These are phyloP conservation scores for Neocatenulostroma microsporum DNA, from an alignment of 2,329 filamentous ascomycete species.

Conservation along the genomic window DNA sequence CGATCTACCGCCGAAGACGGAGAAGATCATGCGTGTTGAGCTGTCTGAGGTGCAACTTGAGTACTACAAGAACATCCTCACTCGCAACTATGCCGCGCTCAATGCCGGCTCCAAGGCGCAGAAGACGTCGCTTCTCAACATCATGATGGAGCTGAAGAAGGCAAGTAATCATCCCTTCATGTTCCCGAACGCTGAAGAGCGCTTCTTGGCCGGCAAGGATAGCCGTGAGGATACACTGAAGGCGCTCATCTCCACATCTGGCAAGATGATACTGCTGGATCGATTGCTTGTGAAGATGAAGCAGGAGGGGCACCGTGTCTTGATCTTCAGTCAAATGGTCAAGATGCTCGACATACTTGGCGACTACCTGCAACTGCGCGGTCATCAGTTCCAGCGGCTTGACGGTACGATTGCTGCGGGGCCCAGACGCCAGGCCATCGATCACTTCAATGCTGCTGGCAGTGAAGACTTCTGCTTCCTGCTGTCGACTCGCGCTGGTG, in stretches of 20 bases:
- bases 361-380: conserved; percentile 84
- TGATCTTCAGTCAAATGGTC: conserved; percentile 99
- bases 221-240: conserved; percentile 86
- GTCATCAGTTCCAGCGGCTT: conserved; percentile 90
- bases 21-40: conserved; percentile 98
- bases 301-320: conserved; percentile 84
- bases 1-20: conserved; percentile 90
- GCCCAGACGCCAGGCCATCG: conserved; percentile 85
- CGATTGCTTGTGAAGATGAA: conserved; percentile 90
- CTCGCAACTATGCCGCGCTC: conserved; percentile 87
- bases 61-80: conserved; percentile 98
- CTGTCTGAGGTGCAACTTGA: conserved; percentile 93
- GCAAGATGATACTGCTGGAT: conserved; percentile 99
- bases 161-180: conserved; percentile 98
- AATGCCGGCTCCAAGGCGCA: conserved; percentile 85
- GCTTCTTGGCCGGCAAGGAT: conserved; percentile 65
- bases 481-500: conserved; percentile 88
- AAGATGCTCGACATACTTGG: conserved; percentile 95
- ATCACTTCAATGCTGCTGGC: conserved; percentile 95
- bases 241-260: conserved; percentile 89
- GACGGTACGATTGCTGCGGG: conserved; percentile 90
- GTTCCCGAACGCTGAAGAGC: conserved; percentile 89
- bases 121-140: conserved; percentile 91
- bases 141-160: conserved; percentile 99
- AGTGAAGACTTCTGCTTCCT: conserved; percentile 96